Evolutionary conservation across 2,329 filamentous ascomycete genomes (phyloP), one percentile per base, ranked within the genome.

Genomic region (Pseudogymnoascus sp.): DNA sequence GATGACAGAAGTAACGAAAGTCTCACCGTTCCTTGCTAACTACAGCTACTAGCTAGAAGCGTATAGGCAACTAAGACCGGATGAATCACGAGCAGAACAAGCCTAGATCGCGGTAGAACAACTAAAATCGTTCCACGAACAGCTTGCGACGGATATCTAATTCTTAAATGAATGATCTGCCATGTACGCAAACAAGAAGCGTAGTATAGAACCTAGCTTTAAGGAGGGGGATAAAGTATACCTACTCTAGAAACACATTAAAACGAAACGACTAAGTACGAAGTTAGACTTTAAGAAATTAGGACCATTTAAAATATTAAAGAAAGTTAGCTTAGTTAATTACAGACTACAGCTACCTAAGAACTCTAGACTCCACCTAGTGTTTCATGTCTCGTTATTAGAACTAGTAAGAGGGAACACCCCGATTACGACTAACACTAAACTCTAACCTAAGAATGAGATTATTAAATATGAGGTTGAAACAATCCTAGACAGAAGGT

Each of bases 1-100:
- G 6, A 16, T 38, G 19, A 2, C 1, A 16, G 16, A 42, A 42
- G 16, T 2, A 5, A 42, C 4, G 2, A 42, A 21, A 21, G 40
- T 42, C 40, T 42, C 1, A 21, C 16, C 2, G 3, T 59, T 66
- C 33, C 59, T 63, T 37, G 8, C 29, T 16, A 64, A 64, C 19
- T 65, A 61, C 59, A 29, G 40, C 6, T 65, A 64, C 7, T 21
- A 42, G 16, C 40, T 11, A 42, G 40, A 42, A 2, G 16, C 16
- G 21, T 42, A 42, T 21, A 21, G 3, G 40, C 2, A 21, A 2
- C 16, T 42, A 42, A 21, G 16, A 42, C 16, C 6, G 13, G 40
- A 42, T 11, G 1, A 42, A 21, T 11, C 10, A 21, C 4, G 2
- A 19, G 19, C 19, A 19, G 19, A 19, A 19, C 19, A 19, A 19